Evolutionary conservation across 345 rosid species (phyloP).

Genomic region (Mercurialis annua): DNA sequence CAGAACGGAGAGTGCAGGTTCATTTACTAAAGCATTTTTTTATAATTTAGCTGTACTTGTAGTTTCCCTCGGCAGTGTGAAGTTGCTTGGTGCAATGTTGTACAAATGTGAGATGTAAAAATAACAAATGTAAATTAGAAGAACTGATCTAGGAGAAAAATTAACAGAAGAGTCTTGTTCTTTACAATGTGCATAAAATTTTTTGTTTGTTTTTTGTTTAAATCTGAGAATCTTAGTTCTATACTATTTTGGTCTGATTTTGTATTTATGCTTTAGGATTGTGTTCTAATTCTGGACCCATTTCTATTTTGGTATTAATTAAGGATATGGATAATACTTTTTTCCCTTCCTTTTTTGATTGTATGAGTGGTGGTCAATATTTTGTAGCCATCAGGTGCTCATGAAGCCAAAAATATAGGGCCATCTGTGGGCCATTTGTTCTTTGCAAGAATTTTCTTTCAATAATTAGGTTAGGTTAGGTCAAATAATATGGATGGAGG

Average conservation of each 20-base stretch:
- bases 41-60: background rate
- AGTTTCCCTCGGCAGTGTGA: conserved; percentile 11
- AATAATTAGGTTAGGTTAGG: background rate
- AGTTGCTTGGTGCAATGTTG: conserved; percentile 21
- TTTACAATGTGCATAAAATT: conserved; percentile 14
- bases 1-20: conserved; percentile 1
- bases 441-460: background rate
- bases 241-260: conserved; percentile 12
- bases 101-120: conserved; percentile 32
- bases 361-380: conserved; percentile 18
- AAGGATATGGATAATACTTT: conserved; percentile 8
- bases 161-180: conserved; percentile 17
- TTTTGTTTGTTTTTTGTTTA: background rate
- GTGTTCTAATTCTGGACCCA: conserved; percentile 12
- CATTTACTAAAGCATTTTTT: conserved; percentile 17
- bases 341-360: conserved; percentile 4
- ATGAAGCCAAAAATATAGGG: conserved; percentile 9
- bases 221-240: no score
- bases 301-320: conserved; percentile 10
- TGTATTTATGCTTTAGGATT: conserved; percentile 2
- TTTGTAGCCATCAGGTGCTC: conserved; percentile 4
- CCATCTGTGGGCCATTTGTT: conserved; percentile 22
- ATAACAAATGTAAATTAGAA: conserved; percentile 23
- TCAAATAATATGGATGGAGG: conserved; percentile 13
- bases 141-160: conserved; percentile 10